These are phyloP conservation scores for Penicillium pancosmium DNA, from an alignment of 495 filamentous ascomycete genomes.

Conservation along the genomic window DNA sequence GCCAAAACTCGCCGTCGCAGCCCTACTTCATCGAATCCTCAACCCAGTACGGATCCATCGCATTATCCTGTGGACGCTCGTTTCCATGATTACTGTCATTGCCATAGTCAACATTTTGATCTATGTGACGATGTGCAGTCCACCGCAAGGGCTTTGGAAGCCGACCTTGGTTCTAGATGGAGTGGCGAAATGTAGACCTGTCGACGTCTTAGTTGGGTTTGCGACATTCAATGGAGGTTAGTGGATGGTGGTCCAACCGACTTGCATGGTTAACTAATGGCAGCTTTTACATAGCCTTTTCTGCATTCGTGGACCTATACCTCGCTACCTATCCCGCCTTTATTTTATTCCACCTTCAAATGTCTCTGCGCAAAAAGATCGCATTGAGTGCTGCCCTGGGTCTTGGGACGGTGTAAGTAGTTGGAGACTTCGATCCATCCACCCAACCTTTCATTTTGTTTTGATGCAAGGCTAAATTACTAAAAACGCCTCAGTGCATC, in stretches of 20 bases:
- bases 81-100: constrained; percentile 17
- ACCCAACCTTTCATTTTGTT: background rate
- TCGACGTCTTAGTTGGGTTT: constrained; percentile 27
- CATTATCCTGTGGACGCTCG: constrained; percentile 23
- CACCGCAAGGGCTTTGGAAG: constrained; percentile 32
- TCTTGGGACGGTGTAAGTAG: constrained; percentile 10
- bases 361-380: constrained; percentile 39
- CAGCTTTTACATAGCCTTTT: constrained; percentile 2
- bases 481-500: constrained; percentile 14
- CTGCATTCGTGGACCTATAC: constrained; percentile 33
- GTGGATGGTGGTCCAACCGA: background rate
- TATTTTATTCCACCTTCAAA: constrained; percentile 38
- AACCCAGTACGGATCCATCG: constrained; percentile 22
- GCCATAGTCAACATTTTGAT: constrained; percentile 30
- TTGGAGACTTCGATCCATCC: background rate
- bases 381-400: constrained; percentile 36
- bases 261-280: background rate
- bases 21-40: constrained; percentile 31
- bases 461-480: background rate
- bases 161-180: constrained; percentile 21
- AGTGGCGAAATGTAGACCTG: constrained; percentile 15
- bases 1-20: constrained; percentile 33
- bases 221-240: constrained; percentile 29
- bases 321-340: constrained; percentile 37
- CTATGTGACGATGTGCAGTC: constrained; percentile 33